Evolutionary conservation across 495 filamentous ascomycete genomes (phyloP), one percentile per base, ranked within the genome.

Genomic region (Astrothelium subdiscretum): DNA sequence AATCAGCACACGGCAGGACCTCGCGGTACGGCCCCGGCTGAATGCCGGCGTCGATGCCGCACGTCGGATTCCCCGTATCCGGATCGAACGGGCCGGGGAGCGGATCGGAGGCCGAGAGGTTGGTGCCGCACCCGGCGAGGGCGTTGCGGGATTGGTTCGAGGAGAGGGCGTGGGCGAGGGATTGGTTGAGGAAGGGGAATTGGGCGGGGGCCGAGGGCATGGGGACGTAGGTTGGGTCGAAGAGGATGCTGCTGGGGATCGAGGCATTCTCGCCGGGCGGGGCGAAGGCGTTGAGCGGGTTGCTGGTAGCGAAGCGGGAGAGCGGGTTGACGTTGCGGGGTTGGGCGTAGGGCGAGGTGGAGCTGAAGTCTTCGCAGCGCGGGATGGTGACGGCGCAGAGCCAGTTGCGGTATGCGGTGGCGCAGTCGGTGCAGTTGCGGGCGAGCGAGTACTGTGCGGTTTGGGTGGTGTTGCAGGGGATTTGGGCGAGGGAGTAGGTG

Each of bases 321-420:
- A 10, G 22, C 2, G 84, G 84, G 70, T 95, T 87, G 48, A 90
- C 77, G 61, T 89, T 90, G 35, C 94, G 87, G 5, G 81, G 76
- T 60, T 86, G 81, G 1, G 92, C 81, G 68, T 75, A 87, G 0
- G 71, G 2, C 1, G 77, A 73, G 0, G 66, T 58, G 29, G 78
- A 82, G 58, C 81, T 84, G 66, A 87, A 92, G 74, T 95, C 92
- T 65, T 84, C 84, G 79, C 94, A 99, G 43, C 89, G 87, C 0
- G 94, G 94, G 66, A 99, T 94, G 15, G 83, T 86, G 35, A 97
- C 92, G 57, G 89, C 83, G 77, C 94, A 99, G 43, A 99, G 85
- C 94, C 94, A 99, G 65, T 85, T 74, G 71, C 89, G 95, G 77
- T 99, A 99, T 5, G 90, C 89, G 1, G 65, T 63, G 8, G 78